phyloP scores from a whole-genome alignment of 2,329 filamentous ascomycete genomes.

The Pseudocercospora macadamiae region DNA sequence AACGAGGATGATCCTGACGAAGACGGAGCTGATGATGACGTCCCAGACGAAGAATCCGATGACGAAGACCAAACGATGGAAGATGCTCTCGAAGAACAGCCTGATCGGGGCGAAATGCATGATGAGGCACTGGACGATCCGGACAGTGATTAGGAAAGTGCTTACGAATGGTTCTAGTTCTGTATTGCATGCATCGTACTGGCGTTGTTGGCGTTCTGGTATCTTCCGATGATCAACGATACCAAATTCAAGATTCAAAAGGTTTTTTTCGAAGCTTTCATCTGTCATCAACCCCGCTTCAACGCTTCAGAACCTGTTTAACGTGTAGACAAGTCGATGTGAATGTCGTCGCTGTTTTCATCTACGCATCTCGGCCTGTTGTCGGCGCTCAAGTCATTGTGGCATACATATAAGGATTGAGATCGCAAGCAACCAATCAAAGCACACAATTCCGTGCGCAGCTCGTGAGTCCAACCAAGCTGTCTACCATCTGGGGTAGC shows the following conservation, averaged over 20 bases:
- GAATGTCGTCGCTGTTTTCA: too few relatives aligned
- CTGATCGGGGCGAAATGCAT: constrained; percentile 56
- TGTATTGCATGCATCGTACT: not conserved
- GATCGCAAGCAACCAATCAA: not conserved
- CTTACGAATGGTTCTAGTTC: not conserved
- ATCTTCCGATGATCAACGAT: not conserved
- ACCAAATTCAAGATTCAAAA: not conserved
- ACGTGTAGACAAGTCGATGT: not conserved
- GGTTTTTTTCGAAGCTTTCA: not conserved
- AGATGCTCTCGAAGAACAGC: constrained; percentile 43
- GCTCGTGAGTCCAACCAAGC: not conserved
- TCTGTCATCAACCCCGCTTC: not conserved
- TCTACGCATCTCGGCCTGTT: not conserved
- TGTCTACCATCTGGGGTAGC: not conserved
- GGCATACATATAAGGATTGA: not conserved
- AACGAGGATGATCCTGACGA: constrained; percentile 52
- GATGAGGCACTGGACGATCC: constrained; percentile 41
- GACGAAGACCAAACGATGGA: constrained; percentile 35
- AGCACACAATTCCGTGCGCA: not conserved
- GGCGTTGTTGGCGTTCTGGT: not conserved
- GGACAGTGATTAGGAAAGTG: constrained; percentile 34
- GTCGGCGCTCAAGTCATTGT: not conserved
- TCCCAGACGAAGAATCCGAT: constrained; percentile 60
- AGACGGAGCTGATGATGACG: constrained; percentile 41
- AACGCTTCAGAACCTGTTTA: not conserved